Evolutionary conservation across 352 stramenopile species (phyloP).

Genomic region (Globisporangium spinosum): DNA sequence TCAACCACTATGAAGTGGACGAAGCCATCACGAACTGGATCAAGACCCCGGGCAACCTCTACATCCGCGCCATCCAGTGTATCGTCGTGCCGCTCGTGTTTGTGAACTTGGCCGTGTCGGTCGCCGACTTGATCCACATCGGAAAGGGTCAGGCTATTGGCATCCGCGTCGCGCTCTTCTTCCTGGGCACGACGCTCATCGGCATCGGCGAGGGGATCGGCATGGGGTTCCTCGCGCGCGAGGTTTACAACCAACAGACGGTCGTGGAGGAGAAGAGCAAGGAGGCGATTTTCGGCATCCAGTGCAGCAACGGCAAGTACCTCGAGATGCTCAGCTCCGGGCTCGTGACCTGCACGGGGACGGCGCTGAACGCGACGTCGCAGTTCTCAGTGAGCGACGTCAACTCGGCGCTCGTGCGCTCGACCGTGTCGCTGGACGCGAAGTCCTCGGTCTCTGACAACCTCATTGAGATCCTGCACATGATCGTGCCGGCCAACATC

Average conservation of each 20-base stretch:
- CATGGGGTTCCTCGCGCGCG: slow-evolving; percentile 49
- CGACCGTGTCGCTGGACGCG: slow-evolving; percentile 35
- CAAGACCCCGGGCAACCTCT: slow-evolving; percentile 67
- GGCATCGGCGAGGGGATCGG: slow-evolving; percentile 52
- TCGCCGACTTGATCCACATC: slow-evolving; percentile 61
- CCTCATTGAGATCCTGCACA: slow-evolving; percentile 53
- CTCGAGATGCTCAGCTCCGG: slow-evolving; percentile 45
- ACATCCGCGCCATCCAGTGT: slow-evolving; percentile 71
- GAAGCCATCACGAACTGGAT: slow-evolving; percentile 51
- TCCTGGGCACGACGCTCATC: slow-evolving; percentile 43
- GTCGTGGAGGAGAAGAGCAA: slow-evolving; percentile 25
- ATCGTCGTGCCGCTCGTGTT: slow-evolving; percentile 80
- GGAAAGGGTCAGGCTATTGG: slow-evolving; percentile 41
- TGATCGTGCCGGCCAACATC: slow-evolving; percentile 71
- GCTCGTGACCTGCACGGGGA: slow-evolving; percentile 55
- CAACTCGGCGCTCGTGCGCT: slow-evolving; percentile 47
- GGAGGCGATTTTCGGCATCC: slow-evolving; percentile 62
- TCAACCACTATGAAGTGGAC: slow-evolving; percentile 53
- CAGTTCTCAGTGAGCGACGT: slow-evolving; percentile 61
- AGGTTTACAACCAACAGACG: slow-evolving; percentile 32
- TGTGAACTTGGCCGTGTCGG: slow-evolving; percentile 66
- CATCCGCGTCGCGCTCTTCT: slow-evolving; percentile 38
- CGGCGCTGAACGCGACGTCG: slow-evolving; percentile 29
- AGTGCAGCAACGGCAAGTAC: slow-evolving; percentile 71
- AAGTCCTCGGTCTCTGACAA: slow-evolving; percentile 54